Evolutionary conservation across 352 stramenopile genomes (phyloP), one percentile per base, ranked within the genome.

Genomic region (Peronospora destructor): DNA sequence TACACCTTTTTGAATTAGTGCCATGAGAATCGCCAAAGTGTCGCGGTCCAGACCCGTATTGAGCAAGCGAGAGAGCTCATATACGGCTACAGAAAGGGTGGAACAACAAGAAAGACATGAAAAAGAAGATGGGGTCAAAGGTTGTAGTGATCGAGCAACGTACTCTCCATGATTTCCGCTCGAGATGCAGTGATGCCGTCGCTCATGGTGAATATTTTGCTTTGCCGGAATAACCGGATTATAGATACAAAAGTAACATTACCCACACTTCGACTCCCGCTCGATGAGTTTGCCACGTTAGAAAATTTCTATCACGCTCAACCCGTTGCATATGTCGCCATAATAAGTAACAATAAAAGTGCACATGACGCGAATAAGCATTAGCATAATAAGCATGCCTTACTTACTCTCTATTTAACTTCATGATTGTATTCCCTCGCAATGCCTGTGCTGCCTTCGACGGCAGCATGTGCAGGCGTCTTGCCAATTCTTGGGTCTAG

Each of bases 41-140:
- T 96, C 82, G 37, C 79, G 80, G 54, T 96, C 85, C 29, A 96
- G 65, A 0, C 87, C 87, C 17, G 87, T 96, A 61, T 96, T 93
- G 28, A 96, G 71, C 54, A 96, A 69, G 13, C 71, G 83, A 32
- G 85, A 95, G 17, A 96, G 78, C 68, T 96, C 87, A 49, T 94
- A 92, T 46, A 95, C 71, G 8, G 85, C 85, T 92, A 51, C 21
- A 40, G 45, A 37, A 35, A 13, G 11, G 11, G 28, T 12, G 12
- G 14, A 30, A 4, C 42, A 25, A 3, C 11, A 11, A 6, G 43
- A 1, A 17, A 40, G n/a, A 34, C 2, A 46, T 46, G 25, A 42
- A 13, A 44, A 10, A 8, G 23, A 26, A 26, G 23, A 26, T 26
- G 4, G 4, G 5, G 23, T 0, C 5, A 3, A 26, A 26, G 23